phyloP scores from a whole-genome alignment of 495 filamentous ascomycete species.

The Podospora bellae-mahoneyi region DNA sequence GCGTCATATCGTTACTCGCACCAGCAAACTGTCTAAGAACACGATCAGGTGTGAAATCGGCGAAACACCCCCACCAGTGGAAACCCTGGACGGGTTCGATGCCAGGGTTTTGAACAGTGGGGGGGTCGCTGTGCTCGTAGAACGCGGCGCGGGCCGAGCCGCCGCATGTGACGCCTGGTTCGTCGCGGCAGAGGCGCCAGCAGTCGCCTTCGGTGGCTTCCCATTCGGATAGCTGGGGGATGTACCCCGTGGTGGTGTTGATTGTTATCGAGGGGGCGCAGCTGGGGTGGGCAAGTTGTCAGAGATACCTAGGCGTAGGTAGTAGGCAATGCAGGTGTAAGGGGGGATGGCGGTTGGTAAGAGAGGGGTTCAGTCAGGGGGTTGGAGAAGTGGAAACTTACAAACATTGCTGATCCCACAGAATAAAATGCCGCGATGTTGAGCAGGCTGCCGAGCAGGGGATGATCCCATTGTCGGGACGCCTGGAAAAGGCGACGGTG shows the following conservation, averaged over 20 bases:
- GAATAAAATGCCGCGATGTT: constrained; percentile 4
- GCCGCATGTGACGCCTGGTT: constrained; percentile 5
- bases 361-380: not conserved
- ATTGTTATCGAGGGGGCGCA: constrained; percentile 2
- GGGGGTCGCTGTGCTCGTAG: not conserved
- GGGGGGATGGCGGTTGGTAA: not conserved
- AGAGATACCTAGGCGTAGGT: no score
- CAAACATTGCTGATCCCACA: constrained; percentile 4
- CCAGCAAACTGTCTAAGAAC: not conserved
- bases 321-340: no score
- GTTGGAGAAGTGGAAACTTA: not conserved
- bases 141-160: not conserved
- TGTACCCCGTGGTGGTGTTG: not conserved
- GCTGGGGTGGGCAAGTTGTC: not conserved
- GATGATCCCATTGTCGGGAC: not conserved
- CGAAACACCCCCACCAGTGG: constrained; percentile 1
- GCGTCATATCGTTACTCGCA: constrained; percentile 5
- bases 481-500: not conserved
- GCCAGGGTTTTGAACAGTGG: not conserved
- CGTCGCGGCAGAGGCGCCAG: constrained; percentile 2
- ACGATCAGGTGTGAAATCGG: not conserved
- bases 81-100: not conserved
- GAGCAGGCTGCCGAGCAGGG: constrained; percentile 5
- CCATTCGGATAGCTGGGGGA: constrained; percentile 1
- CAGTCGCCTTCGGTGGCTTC: constrained; percentile 10